Evolutionary conservation across 179 eudicot genomes (phyloP).

Genomic region (Spergularia azorica): DNA sequence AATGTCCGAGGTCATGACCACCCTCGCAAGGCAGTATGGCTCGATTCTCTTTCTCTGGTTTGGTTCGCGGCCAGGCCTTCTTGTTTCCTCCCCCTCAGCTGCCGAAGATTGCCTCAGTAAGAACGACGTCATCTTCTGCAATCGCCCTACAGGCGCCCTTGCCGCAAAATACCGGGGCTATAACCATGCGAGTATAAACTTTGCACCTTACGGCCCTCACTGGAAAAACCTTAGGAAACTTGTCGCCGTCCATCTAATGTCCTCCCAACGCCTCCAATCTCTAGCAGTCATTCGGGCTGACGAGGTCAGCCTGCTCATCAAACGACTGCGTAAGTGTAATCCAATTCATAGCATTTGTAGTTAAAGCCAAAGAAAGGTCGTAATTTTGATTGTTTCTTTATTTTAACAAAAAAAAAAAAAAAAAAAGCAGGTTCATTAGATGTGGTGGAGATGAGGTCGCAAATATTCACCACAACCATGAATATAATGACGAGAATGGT

Average conservation of each 20-base stretch:
- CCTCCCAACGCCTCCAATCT: conserved; percentile 22
- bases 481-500: conserved; percentile 33
- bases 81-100: not conserved
- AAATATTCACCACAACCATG: conserved; percentile 7
- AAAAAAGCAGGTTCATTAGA: not conserved
- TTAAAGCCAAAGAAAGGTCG: too few relatives aligned
- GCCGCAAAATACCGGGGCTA: conserved; percentile 26
- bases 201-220: conserved; percentile 27
- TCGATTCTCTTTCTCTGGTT: conserved; percentile 2
- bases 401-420: too few relatives aligned
- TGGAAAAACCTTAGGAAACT: conserved; percentile 31
- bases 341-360: too few relatives aligned
- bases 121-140: not conserved
- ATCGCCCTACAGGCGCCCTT: conserved; percentile 19
- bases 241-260: conserved; percentile 21
- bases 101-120: not conserved
- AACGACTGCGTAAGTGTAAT: not conserved
- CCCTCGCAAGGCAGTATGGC: not conserved
- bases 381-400: too few relatives aligned
- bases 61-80: not conserved
- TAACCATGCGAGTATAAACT: conserved; percentile 8
- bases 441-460: not conserved
- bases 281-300: conserved; percentile 18
- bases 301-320: conserved; percentile 22
- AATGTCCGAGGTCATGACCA: not conserved